These are phyloP conservation scores for Dioszegia aurantiaca DNA, from an alignment of 768 basidiomycete genomes.

Conservation along the genomic window DNA sequence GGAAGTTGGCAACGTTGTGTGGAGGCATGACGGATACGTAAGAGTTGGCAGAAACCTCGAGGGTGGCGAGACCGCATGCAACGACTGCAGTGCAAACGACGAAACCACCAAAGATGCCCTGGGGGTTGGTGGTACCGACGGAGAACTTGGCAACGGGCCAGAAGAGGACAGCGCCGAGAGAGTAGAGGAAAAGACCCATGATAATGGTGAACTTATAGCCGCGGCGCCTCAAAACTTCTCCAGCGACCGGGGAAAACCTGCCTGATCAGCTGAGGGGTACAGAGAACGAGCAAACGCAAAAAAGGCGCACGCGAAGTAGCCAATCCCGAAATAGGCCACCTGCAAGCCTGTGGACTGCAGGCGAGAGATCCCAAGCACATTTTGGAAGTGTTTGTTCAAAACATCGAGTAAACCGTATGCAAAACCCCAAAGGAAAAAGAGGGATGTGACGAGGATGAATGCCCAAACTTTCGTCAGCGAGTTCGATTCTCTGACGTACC, in stretches of 20 bases:
- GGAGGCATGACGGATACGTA: conserved; percentile 61
- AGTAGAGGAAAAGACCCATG: conserved; percentile 45
- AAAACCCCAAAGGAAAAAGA: conserved; percentile 69
- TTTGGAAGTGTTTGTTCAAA: conserved; percentile 65
- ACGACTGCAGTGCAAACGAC: conserved; percentile 62
- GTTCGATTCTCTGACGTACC: conserved; percentile 23
- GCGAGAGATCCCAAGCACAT: conserved; percentile 65
- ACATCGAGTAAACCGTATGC: conserved; percentile 47
- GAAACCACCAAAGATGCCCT: conserved; percentile 67
- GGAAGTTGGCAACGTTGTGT: conserved; percentile 68
- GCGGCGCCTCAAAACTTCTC: conserved; percentile 55
- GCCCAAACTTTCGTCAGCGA: conserved; percentile 54
- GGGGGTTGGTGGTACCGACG: conserved; percentile 41
- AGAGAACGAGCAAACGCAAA: not conserved
- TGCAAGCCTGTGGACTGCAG: conserved; percentile 72
- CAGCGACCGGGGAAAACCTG: conserved; percentile 51
- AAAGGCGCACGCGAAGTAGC: conserved; percentile 42
- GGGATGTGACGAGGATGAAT: conserved; percentile 67
- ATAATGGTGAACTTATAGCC: conserved; percentile 63
- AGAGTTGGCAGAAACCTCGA: conserved; percentile 69
- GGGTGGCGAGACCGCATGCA: conserved; percentile 57
- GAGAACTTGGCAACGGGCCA: conserved; percentile 70
- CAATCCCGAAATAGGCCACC: conserved; percentile 60
- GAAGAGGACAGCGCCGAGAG: conserved; percentile 68
- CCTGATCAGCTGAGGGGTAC: too few relatives aligned